Percentiles rank a stretch among this genome's conserved stretches.
phyloP scores from a whole-genome alignment of 192 early-diverging fungal genomes.

The Thoreauomyces humboldtii region DNA sequence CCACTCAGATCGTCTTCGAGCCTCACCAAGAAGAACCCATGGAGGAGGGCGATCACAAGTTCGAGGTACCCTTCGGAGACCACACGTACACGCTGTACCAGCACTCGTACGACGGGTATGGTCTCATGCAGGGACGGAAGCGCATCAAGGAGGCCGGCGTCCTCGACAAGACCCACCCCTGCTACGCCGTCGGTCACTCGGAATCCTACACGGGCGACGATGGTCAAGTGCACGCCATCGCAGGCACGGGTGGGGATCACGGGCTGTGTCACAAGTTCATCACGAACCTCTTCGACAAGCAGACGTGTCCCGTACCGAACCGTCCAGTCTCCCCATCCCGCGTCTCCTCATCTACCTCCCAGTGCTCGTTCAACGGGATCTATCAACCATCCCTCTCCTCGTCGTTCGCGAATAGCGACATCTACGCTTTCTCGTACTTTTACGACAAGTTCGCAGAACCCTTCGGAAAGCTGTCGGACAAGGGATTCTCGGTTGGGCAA shows the following conservation, averaged over 20 bases:
- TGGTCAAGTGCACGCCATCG: slow-evolving; percentile 1
- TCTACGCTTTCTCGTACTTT: slow-evolving; percentile 96
- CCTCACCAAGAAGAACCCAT: slow-evolving; percentile 55
- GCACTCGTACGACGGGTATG: slow-evolving; percentile 92
- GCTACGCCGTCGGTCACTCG: slow-evolving; percentile 35
- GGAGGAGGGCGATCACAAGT: slow-evolving; percentile 70
- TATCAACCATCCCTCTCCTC: slow-evolving; percentile 79
- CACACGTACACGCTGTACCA: slow-evolving; percentile 84
- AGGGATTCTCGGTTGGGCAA: slow-evolving; percentile 70
- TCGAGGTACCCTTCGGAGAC: slow-evolving; percentile 67
- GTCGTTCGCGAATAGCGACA: slow-evolving; percentile 66
- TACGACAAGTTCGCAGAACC: slow-evolving; percentile 80
- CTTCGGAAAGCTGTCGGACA: slow-evolving; percentile 28
- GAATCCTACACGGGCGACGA: slow-evolving; percentile 20
- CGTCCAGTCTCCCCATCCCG: slow-evolving; percentile 9
- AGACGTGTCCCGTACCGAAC: slow-evolving; percentile 45
- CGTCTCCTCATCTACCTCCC: slow-evolving; percentile 15
- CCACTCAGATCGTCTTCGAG: slow-evolving; percentile 98
- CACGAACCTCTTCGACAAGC: slow-evolving; percentile 74
- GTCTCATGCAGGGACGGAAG: slow-evolving; percentile 81
- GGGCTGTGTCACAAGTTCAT: slow-evolving; percentile 36
- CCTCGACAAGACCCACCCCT: slow-evolving; percentile 30
- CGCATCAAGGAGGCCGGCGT: slow-evolving; percentile 59
- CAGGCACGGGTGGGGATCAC: slow-evolving; percentile 11
- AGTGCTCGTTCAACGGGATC: slow-evolving; percentile 90